Base-by-base conservation (phyloP, 768 basidiomycete species). In the Austroboletus festivus region DNA sequence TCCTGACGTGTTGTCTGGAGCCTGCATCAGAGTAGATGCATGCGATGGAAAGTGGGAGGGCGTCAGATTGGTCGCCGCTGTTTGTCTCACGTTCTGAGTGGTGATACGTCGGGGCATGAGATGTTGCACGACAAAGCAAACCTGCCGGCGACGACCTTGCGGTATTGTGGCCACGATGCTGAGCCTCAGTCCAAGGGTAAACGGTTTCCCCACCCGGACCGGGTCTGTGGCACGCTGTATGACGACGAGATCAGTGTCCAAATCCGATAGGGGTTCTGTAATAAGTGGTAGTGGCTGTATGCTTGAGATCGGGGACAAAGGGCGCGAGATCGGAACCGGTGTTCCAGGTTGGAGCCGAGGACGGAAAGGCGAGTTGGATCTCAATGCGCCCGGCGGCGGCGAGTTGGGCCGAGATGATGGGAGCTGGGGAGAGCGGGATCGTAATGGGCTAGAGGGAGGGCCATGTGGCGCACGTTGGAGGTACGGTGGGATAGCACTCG, bases 401-500 rank as follows among this genome's bases (percentile, higher is more conserved):
- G 83, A 84, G 30, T 60, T 73, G 10, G 85, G 77, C 16, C 85
- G 77, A 28, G 75, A 75, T 38, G 69, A 69, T 28, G 69, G 67
- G 0, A 73, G 68, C 45, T 80, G 79, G 10, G 84, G 81, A 10
- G 85, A 82, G n/a, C 74, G 78, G 6, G 82, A 76, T 11, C 83
- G 73, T 15, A 77, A 71, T 15, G 79, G 74, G 20, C 62, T 60
- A 15, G 64, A 62, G 12, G 71, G 62, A 1, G 67, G 46, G 2
- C 69, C 64, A 10, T 71, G 69, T 6, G 71, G 57, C 16, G 68
- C 65, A 19, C 83, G 80, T 58, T 89, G 89, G n/a, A 92, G 72
- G 65, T 92, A 80, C 7, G 80, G 74, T 0, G 89, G 90, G 19
- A 91, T 68, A 2, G 90, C 88, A n/a, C 87, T 84, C 1, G 74